Base-by-base conservation (phyloP, 768 basidiomycete species). In the Mycena maculata region DNA sequence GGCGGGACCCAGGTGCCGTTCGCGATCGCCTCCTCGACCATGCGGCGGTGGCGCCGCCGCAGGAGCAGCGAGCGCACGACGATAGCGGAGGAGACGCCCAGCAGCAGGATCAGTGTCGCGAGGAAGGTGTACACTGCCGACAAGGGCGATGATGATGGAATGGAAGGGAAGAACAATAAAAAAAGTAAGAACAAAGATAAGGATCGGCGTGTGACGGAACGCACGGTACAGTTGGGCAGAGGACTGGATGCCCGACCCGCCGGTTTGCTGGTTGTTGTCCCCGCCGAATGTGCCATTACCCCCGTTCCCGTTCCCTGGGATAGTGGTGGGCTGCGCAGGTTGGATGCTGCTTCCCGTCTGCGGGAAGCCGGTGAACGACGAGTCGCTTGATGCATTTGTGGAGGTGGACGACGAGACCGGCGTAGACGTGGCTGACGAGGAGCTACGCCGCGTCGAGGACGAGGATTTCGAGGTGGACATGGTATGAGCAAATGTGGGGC, bases 81-180 rank as follows among this genome's bases (percentile, higher is more conserved):
- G 73, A 92, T 90, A 15, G 88, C 88, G 3, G 85, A 85, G 11
- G 89, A 90, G n/a, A 92, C 86, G 42, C 83, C 81, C 25, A 92
- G 84, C 22, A 92, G 85, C 23, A 91, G 85, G 65, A 91, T 84
- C 55, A 92, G 85, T 2, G 91, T 91, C 3, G 90, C 90, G 53
- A 87, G 82, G 67, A 86, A 85, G 6, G 85, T 84, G 71, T 73
- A 81, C 11, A 71, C 69, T 71, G 42, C 25, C 1, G n/a, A n/a
- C n/a, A n/a, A n/a, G n/a, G n/a, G n/a, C n/a, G n/a, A n/a, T n/a
- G n/a, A n/a, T n/a, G n/a, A n/a, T n/a, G n/a, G n/a, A n/a, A n/a
- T n/a, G n/a, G n/a, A n/a, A n/a, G n/a, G n/a, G n/a, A n/a, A n/a
- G n/a, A n/a, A n/a, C n/a, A n/a, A n/a, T n/a, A n/a, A 50, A 22